Evolutionary conservation across 257 asterid species (phyloP).

Genomic region (Craterostigma plantagineum): DNA sequence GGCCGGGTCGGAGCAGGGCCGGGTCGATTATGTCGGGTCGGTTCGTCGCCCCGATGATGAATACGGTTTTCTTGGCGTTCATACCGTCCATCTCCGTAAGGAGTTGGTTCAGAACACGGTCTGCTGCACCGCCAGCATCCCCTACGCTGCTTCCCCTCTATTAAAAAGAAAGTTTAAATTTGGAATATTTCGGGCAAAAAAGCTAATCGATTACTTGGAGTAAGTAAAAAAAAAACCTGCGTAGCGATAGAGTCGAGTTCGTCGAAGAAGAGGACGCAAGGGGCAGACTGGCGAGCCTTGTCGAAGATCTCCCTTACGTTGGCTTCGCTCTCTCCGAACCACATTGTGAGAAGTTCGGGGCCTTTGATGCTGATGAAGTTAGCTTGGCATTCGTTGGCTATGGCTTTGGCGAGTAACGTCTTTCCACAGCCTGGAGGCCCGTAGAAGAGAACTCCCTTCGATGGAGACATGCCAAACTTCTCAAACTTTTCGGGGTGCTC

Average conservation of each 20-base stretch:
- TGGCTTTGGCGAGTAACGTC: constrained; percentile 47
- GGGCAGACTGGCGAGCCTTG: constrained; percentile 62
- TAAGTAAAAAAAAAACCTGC: constrained; percentile 35
- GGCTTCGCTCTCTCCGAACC: constrained; percentile 67
- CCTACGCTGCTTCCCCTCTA: constrained; percentile 57
- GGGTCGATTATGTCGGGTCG: constrained; percentile 48
- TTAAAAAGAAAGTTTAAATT: constrained; percentile 4
- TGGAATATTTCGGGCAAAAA: background rate
- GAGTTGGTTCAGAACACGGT: constrained; percentile 46
- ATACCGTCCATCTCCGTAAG: constrained; percentile 55
- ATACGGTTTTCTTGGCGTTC: constrained; percentile 49
- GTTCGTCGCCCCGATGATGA: constrained; percentile 55
- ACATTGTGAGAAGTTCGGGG: constrained; percentile 53
- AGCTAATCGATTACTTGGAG: too few species aligned
- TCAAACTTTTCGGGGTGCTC: constrained; percentile 31
- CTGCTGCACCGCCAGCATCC: constrained; percentile 57
- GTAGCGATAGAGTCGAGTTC: constrained; percentile 66
- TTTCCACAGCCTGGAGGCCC: constrained; percentile 70
- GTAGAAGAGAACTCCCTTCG: constrained; percentile 46
- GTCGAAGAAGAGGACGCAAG: constrained; percentile 60
- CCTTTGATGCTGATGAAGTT: constrained; percentile 51
- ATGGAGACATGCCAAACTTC: constrained; percentile 48
- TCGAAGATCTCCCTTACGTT: constrained; percentile 48
- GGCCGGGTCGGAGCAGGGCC: constrained; percentile 52
- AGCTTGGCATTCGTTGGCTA: constrained; percentile 54